Percentiles rank a stretch among this genome's conserved stretches.
These are phyloP conservation scores for Candida ulmi DNA, from an alignment of 805 yeast species.

Conservation along the genomic window DNA sequence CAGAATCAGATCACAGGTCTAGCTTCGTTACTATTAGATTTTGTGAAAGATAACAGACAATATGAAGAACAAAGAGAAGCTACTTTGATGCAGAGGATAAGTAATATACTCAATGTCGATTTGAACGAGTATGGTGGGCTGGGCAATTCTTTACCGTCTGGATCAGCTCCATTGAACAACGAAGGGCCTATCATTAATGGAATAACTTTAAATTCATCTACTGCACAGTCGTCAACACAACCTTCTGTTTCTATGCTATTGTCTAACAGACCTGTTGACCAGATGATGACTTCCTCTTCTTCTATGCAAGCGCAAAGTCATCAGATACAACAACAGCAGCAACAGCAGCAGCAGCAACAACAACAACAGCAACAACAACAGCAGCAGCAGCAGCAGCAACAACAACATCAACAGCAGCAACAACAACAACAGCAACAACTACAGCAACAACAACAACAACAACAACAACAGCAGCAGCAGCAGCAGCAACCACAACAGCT, in stretches of 20 bases:
- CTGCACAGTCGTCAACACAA: slow-evolving; percentile 1
- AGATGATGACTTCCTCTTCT: slow-evolving; percentile 13
- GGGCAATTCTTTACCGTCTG: slow-evolving; percentile 5
- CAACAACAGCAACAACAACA: too few relatives aligned
- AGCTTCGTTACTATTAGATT: slow-evolving; percentile 19
- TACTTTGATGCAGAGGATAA: slow-evolving; percentile 18
- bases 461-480: slow-evolving; percentile 5
- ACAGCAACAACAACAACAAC: slow-evolving; percentile 8
- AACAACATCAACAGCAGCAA: slow-evolving; percentile 7
- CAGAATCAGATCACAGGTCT: slow-evolving; percentile 19
- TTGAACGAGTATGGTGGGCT: slow-evolving; percentile 13
- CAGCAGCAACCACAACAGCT: slow-evolving; percentile 1
- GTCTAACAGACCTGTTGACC: slow-evolving; percentile 9
- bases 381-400: slow-evolving; percentile 12
- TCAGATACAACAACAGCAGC: slow-evolving; percentile 11
- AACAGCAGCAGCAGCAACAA: slow-evolving; percentile 2
- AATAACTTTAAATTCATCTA: slow-evolving; percentile 17
- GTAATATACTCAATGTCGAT: slow-evolving; percentile 16
- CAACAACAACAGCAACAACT: slow-evolving; percentile 8
- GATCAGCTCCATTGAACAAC: slow-evolving; percentile 8
- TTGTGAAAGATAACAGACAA: slow-evolving; percentile 20
- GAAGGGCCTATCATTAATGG: slow-evolving; percentile 18
- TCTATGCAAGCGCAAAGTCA: slow-evolving; percentile 9
- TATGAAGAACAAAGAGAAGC: slow-evolving; percentile 20
- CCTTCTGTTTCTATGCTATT: background rate